A percentile compares a stretch with the other conserved stretches of the same genome.
These are phyloP conservation scores for Fusarium hostae DNA, from an alignment of 2,329 filamentous ascomycete species.

Conservation along the genomic window DNA sequence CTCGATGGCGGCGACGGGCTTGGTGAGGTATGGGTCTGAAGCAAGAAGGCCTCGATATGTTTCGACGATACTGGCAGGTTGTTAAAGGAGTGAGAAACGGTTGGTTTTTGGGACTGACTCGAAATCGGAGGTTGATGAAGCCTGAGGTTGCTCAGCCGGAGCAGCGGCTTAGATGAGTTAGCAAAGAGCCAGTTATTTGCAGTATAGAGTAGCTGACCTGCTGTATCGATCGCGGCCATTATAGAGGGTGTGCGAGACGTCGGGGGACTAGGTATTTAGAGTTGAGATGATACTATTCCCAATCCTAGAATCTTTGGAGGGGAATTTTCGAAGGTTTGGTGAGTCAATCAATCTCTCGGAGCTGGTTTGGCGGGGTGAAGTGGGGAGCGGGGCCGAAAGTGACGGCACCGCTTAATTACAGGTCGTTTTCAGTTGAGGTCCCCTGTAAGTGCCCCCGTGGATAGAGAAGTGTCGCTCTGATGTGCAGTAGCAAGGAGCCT, in stretches of 20 bases:
- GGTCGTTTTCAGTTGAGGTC: background rate
- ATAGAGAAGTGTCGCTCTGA: background rate
- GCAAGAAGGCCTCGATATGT: slow-evolving; percentile 65
- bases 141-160: slow-evolving; percentile 36
- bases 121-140: slow-evolving; percentile 38
- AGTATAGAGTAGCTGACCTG: slow-evolving; percentile 8
- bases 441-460: background rate
- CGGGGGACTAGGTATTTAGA: background rate
- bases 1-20: slow-evolving; percentile 95
- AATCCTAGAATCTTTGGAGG: slow-evolving; percentile 31
- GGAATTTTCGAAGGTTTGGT: slow-evolving; percentile 38
- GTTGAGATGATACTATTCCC: slow-evolving; percentile 35
- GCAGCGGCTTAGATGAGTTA: slow-evolving; percentile 19
- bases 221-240: slow-evolving; percentile 38
- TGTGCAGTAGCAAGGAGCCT: background rate
- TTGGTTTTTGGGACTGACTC: slow-evolving; percentile 37
- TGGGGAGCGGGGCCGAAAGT: slow-evolving; percentile 37
- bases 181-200: background rate
- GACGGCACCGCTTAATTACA: slow-evolving; percentile 13
- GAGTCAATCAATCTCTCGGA: slow-evolving; percentile 29
- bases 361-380: slow-evolving; percentile 40
- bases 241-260: background rate
- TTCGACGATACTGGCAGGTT: slow-evolving; percentile 60
- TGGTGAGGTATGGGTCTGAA: slow-evolving; percentile 85
- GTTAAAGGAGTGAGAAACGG: background rate